Evolutionary conservation across 2,329 filamentous ascomycete species (phyloP).

Genomic region (Epichloe gansuensis): DNA sequence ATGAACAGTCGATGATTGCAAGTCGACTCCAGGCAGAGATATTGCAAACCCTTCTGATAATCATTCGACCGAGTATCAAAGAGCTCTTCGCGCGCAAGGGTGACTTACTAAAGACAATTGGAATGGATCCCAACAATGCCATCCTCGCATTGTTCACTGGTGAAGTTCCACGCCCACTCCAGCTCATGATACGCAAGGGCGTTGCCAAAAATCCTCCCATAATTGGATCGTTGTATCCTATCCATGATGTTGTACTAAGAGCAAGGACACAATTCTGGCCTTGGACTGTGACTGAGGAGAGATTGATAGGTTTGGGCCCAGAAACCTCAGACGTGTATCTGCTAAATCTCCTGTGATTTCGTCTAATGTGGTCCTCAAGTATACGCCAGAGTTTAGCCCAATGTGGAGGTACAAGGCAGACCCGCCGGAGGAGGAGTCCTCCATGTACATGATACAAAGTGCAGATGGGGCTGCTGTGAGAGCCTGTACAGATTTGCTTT

Average conservation of each 20-base stretch:
- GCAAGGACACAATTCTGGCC: slow-evolving; percentile 75
- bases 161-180: slow-evolving; percentile 94
- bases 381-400: slow-evolving; percentile 87
- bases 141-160: slow-evolving; percentile 83
- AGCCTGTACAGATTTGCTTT: slow-evolving; percentile 89
- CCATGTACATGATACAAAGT: slow-evolving; percentile 87
- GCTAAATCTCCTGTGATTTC: slow-evolving; percentile 92
- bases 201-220: slow-evolving; percentile 85
- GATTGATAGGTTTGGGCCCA: slow-evolving; percentile 77
- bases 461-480: slow-evolving; percentile 82
- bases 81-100: too few relatives aligned
- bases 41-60: slow-evolving; percentile 34
- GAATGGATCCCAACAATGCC: slow-evolving; percentile 82
- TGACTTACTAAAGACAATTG: too few relatives aligned
- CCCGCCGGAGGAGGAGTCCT: slow-evolving; percentile 83
- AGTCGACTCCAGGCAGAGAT: too few relatives aligned
- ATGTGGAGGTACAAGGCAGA: slow-evolving; percentile 91
- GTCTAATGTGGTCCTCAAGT: slow-evolving; percentile 85
- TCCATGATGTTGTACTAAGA: slow-evolving; percentile 83
- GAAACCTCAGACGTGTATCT: slow-evolving; percentile 86
- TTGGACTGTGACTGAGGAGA: slow-evolving; percentile 81
- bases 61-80: slow-evolving; percentile 25
- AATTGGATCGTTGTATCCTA: slow-evolving; percentile 82
- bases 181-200: slow-evolving; percentile 79
- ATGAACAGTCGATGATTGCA: too few relatives aligned